phyloP scores from a whole-genome alignment of 768 basidiomycete species.

The Phanerodontia chrysosporium region DNA sequence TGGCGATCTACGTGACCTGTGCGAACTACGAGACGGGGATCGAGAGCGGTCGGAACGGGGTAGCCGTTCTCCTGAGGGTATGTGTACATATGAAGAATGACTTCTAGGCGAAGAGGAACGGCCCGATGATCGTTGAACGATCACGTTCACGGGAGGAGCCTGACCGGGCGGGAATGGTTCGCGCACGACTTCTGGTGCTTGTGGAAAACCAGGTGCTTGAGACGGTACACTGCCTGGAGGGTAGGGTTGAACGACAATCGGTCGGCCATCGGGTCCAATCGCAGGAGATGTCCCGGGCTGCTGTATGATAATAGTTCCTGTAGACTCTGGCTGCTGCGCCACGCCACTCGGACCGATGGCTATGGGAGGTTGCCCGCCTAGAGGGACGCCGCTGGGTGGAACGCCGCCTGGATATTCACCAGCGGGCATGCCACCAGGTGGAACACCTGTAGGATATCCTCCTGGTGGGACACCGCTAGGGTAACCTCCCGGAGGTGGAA shows the following conservation, averaged over 20 bases:
- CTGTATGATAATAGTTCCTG: background rate
- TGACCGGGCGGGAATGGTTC: too few relatives aligned
- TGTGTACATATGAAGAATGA: background rate
- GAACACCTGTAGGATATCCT: background rate
- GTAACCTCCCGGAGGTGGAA: background rate
- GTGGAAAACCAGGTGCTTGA: background rate
- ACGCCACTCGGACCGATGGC: too few relatives aligned
- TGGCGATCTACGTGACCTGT: background rate
- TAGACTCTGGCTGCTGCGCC: too few relatives aligned
- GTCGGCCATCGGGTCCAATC: background rate
- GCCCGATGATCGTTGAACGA: background rate
- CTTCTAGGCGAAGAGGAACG: too few relatives aligned
- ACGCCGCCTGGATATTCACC: background rate
- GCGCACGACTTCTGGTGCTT: background rate
- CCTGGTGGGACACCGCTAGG: background rate
- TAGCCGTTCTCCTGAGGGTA: background rate
- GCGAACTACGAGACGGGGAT: background rate
- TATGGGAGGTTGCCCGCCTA: too few relatives aligned
- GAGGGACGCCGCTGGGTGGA: too few relatives aligned
- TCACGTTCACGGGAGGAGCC: background rate
- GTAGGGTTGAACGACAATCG: conserved; percentile 2
- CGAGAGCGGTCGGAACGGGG: background rate
- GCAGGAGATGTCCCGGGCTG: background rate
- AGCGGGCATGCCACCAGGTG: too few relatives aligned
- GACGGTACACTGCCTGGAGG: background rate